Evolutionary conservation across 2,329 filamentous ascomycete genomes (phyloP).

Genomic region (Macrophomina pseudophaseolina): DNA sequence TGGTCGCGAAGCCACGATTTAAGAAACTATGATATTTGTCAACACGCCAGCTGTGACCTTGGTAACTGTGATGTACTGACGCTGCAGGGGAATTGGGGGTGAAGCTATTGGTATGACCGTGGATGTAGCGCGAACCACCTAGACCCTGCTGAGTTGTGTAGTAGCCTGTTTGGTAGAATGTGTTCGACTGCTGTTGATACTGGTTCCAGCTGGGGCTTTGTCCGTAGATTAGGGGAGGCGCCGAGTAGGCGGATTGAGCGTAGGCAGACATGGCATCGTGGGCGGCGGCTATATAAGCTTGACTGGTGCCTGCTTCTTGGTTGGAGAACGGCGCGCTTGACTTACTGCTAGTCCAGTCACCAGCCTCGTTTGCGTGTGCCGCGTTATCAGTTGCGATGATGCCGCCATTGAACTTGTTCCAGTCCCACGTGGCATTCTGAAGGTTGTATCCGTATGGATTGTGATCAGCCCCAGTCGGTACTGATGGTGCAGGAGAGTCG

Average conservation of each 20-base stretch:
- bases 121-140: background rate
- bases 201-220: background rate
- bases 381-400: background rate
- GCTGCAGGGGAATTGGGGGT: background rate
- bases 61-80: constrained; percentile 14
- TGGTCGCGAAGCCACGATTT: constrained; percentile 3
- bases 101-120: constrained; percentile 19
- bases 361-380: background rate
- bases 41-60: constrained; percentile 23
- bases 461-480: background rate
- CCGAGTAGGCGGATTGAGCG: background rate
- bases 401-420: constrained; percentile 4
- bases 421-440: constrained; percentile 19
- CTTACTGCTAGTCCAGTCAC: background rate
- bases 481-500: background rate
- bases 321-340: background rate
- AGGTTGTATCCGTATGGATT: constrained; percentile 11
- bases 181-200: background rate
- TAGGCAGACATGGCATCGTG: background rate
- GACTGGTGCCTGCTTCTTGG: background rate
- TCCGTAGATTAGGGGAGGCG: background rate
- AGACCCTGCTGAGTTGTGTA: background rate
- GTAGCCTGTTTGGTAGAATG: background rate
- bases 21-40: constrained; percentile 21
- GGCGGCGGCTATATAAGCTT: background rate